These are phyloP conservation scores for Apiotrichum domesticum DNA, from an alignment of 1,284 basidiomycete species.

Conservation along the genomic window DNA sequence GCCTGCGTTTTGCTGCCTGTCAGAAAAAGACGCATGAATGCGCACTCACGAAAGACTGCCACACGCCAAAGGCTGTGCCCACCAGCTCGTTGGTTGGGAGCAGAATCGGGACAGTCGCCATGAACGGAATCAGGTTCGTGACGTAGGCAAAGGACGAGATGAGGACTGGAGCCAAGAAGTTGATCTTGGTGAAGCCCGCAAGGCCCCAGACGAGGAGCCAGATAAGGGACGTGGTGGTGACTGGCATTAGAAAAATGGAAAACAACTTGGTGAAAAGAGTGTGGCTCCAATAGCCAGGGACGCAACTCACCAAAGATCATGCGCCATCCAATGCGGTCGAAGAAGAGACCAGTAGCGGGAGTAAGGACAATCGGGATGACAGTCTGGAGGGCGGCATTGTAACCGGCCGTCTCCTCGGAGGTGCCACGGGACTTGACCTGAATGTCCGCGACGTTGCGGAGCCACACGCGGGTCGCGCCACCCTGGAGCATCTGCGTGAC, in stretches of 20 bases:
- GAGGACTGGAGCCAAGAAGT: conserved; percentile 45
- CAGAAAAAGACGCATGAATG: neutral
- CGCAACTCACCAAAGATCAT: conserved; percentile 25
- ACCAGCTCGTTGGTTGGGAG: conserved; percentile 42
- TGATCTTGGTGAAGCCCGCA: conserved; percentile 44
- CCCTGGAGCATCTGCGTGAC: conserved; percentile 35
- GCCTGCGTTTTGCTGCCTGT: conserved; percentile 3
- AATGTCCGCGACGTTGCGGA: conserved; percentile 47
- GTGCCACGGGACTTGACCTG: conserved; percentile 45
- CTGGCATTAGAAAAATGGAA: neutral
- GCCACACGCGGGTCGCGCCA: conserved; percentile 44
- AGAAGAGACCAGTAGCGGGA: conserved; percentile 40
- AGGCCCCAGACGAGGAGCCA: conserved; percentile 47
- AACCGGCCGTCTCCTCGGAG: conserved; percentile 45
- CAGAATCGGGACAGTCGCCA: conserved; percentile 46
- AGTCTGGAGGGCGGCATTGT: conserved; percentile 44
- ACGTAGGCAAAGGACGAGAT: conserved; percentile 28
- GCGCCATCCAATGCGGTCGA: conserved; percentile 38
- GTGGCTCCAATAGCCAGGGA: neutral
- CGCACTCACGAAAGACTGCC: conserved; percentile 41
- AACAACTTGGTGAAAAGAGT: neutral
- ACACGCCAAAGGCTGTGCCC: conserved; percentile 49
- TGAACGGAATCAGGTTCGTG: conserved; percentile 42
- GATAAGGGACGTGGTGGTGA: conserved; percentile 13
- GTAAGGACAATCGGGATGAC: conserved; percentile 50